phyloP scores from a whole-genome alignment of 2,329 filamentous ascomycete species.

The Colletotrichum costaricense region DNA sequence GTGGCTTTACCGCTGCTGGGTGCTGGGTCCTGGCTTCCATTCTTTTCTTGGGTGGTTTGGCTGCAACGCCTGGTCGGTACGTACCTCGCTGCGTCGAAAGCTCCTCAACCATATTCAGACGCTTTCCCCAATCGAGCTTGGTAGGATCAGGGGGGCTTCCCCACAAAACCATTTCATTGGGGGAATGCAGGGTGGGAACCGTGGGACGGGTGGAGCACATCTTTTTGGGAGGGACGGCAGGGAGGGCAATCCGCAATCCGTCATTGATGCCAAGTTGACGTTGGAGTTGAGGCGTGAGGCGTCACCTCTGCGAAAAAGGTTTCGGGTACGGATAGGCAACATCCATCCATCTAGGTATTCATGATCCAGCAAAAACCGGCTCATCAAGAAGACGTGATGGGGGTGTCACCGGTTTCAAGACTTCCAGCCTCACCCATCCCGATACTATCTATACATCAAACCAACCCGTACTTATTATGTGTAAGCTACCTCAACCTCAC shows the following conservation, averaged over 20 bases:
- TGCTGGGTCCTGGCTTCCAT: conserved; percentile 22
- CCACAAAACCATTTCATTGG: conserved; percentile 41
- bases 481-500: not conserved
- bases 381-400: conserved; percentile 9
- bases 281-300: conserved; percentile 11
- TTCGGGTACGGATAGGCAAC: not conserved
- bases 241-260: conserved; percentile 8
- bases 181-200: conserved; percentile 29
- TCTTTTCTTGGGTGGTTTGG: conserved; percentile 35
- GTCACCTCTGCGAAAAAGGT: not conserved
- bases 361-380: not conserved
- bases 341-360: not conserved
- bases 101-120: conserved; percentile 57
- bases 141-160: conserved; percentile 37
- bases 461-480: not conserved
- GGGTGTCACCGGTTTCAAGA: not conserved
- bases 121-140: conserved; percentile 46
- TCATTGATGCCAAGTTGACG: conserved; percentile 30
- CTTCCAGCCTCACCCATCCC: not conserved
- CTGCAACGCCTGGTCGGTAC: conserved; percentile 38
- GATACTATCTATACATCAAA: not conserved
- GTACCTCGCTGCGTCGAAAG: conserved; percentile 17
- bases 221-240: conserved; percentile 27
- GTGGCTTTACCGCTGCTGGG: not conserved
- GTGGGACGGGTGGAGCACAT: conserved; percentile 19